These are phyloP conservation scores for Curvularia sp. DNA, from an alignment of 2,329 filamentous ascomycete genomes.

Conservation along the genomic window DNA sequence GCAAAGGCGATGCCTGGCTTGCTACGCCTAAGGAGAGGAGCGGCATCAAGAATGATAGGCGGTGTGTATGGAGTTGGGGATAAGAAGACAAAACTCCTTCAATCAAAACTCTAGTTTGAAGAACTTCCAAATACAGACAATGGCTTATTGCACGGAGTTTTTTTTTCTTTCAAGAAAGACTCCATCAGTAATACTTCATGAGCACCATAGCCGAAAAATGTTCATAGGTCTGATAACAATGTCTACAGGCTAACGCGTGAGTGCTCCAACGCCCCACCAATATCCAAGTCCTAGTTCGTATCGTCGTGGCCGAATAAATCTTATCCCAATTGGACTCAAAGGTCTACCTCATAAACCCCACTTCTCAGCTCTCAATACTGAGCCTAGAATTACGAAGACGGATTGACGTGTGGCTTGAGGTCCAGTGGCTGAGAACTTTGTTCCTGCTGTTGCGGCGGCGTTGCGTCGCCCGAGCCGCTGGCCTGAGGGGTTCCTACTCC, in stretches of 20 bases:
- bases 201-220: background rate
- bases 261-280: constrained; percentile 1
- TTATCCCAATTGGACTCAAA: background rate
- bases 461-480: constrained; percentile 11
- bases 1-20: no score
- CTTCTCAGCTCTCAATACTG: constrained; percentile 28
- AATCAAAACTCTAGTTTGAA: no score
- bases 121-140: no score
- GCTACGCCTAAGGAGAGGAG: no score
- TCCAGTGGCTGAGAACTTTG: constrained; percentile 11
- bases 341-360: constrained; percentile 16
- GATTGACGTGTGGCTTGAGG: constrained; percentile 15
- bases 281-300: constrained; percentile 4
- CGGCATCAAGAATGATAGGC: no score
- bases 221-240: background rate
- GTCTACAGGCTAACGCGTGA: background rate
- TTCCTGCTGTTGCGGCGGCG: constrained; percentile 7
- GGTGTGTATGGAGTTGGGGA: background rate
- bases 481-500: constrained; percentile 50
- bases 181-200: constrained; percentile 1
- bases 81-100: background rate
- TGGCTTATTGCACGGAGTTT: background rate
- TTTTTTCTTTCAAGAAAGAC: no score
- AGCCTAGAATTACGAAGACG: constrained; percentile 18
- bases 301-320: background rate